Base-by-base conservation (phyloP, 805 yeast species). In the Tetrapisispora taiwanensis region DNA sequence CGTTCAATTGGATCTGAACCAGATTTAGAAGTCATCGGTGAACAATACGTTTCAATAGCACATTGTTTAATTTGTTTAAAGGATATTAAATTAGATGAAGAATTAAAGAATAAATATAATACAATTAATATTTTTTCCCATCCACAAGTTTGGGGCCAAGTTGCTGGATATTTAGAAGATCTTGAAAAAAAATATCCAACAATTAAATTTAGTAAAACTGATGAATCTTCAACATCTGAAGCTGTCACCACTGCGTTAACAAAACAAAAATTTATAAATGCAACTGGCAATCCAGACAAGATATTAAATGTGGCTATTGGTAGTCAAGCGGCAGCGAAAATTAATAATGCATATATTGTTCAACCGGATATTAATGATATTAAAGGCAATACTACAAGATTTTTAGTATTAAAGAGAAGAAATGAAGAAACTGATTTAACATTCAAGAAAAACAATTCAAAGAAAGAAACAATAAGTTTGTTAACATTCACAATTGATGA, bases 131-230 rank as follows among this genome's bases (percentile, higher is more conserved):
- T 90, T 17, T 85, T 84, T 65, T 84, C 96, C 3, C 98, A 90
- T 63, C 97, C 98, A 1, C 98, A 90, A 62, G 98, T 89, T 0
- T 90, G 98, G 98, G 94, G 96, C 9, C 98, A 90, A 60, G 81
- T 85, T 41, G 67, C 73, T 3, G 60, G 67, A 19, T 92, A 84
- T 67, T 58, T 84, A 35, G 57, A 67, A 13, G 42, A 47, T 49
- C 48, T 68, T 57, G 46, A 56, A 34, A 44, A 58, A 13, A 57
- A 55, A 38, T 61, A 67, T 32, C 63, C 66, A 14, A 35, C 42
- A 3, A 48, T 50, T 3, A 53, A 60, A 19, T 67, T 74, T 30
- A 72, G 71, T 42, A 71, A 65, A 47, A 69, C 83, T 15, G 95
- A 88, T 61, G 71, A 81, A 2, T 70, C 74, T 1, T 86, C 96